Evolutionary conservation across 2,329 filamentous ascomycete genomes (phyloP), one percentile per base, ranked within the genome.

Genomic region (Chaetothyriales sp.): DNA sequence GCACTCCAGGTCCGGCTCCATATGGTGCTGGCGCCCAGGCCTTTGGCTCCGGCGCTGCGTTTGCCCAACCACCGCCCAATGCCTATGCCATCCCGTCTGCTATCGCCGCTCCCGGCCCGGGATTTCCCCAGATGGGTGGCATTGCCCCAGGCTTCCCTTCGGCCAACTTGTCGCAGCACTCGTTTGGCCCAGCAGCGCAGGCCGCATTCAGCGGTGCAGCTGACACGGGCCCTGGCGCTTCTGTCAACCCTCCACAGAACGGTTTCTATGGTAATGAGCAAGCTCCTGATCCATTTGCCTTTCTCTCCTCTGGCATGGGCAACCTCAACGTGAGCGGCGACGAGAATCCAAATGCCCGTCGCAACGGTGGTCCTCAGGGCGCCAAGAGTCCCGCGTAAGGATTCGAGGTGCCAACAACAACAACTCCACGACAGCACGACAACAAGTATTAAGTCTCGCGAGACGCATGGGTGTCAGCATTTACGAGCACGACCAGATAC

Each of bases 151-250:
- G 88, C 61, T 95, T 81, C 60, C 81, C 81, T 52, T 83, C 84
- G 44, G 81, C 81, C 50, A 84, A 82, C 42, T 80, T 82, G 49
- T 83, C 87, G 60, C 87, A 92, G 68, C 84, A 85, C 20, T 84
- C 84, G 4, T 96, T 98, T 63, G 89, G 95, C 64, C 86, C 89
- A 56, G 85, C 87, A 55, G 87, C 90, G 15, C 90, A 96, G 71
- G 88, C 88, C 54, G 90, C 92, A 22, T 98, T 98, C 74, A 86
- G 86, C 64, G 86, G 85, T 43, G 88, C 86, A 42, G 83, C 83
- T 60, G 90, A 92, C 60, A 86, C 85, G 51, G 83, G 83, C 18
- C 32, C 49, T 19, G 26, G 12, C 5, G 19, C 26, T 9, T 81
- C 82, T 15, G 86, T 84, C 44, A 83, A 82, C 54, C 85, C 84